A percentile compares a stretch with the other conserved stretches of the same genome.
These are phyloP conservation scores for Seiridium cupressi DNA, from an alignment of 2,329 filamentous ascomycete species.

Conservation along the genomic window DNA sequence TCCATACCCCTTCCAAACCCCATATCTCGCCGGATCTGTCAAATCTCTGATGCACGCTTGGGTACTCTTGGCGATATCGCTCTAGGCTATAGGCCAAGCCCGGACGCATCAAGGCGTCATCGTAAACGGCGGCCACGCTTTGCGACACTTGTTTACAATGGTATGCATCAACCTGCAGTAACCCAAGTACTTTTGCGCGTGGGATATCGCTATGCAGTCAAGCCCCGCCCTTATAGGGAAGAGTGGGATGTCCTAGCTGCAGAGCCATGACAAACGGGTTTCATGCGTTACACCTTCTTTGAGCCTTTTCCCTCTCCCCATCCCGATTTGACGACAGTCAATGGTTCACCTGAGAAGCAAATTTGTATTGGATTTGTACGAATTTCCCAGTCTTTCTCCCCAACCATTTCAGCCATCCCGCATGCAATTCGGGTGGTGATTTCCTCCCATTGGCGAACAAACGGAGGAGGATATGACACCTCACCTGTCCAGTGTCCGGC, in stretches of 20 bases:
- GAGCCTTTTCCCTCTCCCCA: not conserved
- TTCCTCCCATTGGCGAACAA: not conserved
- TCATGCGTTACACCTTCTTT: not conserved
- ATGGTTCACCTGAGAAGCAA: not conserved
- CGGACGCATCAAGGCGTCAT: not conserved
- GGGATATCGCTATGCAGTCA: not conserved
- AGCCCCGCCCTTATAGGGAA: not conserved
- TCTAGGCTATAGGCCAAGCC: not conserved
- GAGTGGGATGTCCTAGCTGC: not conserved
- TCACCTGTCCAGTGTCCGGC: not conserved
- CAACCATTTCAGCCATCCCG: no score
- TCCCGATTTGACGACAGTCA: not conserved
- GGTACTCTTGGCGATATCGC: not conserved
- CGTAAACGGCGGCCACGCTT: not conserved
- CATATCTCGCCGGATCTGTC: not conserved
- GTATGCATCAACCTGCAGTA: not conserved
- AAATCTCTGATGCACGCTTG: not conserved
- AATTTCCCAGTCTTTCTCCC: no score
- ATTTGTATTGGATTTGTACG: no score
- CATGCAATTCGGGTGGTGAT: not conserved
- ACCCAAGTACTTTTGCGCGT: not conserved
- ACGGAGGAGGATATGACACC: not conserved
- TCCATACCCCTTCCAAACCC: no score
- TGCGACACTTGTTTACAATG: not conserved
- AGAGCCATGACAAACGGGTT: constrained; percentile 3